Evolutionary conservation across 352 stramenopile genomes (phyloP).

Genomic region (Phytophthora nicotianae): DNA sequence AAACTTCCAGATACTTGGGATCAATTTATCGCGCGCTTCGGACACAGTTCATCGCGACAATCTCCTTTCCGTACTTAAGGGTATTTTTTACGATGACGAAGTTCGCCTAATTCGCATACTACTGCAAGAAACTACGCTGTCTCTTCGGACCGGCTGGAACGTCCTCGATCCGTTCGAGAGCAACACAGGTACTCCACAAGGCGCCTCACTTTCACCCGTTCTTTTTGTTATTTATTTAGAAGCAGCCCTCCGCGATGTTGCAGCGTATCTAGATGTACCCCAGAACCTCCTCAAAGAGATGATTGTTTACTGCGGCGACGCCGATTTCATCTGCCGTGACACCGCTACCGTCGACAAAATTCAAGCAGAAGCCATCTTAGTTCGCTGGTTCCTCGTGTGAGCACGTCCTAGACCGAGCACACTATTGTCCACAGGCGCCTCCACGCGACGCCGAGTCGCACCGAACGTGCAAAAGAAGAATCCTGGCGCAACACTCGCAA

Average conservation of each 20-base stretch:
- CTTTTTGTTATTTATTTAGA: conserved; percentile 20
- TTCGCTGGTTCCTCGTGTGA: conserved; percentile 11
- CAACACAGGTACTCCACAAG: conserved; percentile 11
- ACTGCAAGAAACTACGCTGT: neutral
- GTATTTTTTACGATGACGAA: conserved; percentile 7
- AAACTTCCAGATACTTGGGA: conserved; percentile 9
- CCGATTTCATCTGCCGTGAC: conserved; percentile 7
- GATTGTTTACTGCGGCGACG: conserved; percentile 6
- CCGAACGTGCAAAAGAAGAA: conserved; percentile 4
- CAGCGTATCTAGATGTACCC: conserved; percentile 4
- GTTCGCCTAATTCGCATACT: conserved; percentile 8
- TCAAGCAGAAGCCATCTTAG: conserved; percentile 1
- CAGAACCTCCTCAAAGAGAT: conserved; percentile 12
- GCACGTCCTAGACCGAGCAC: conserved; percentile 18
- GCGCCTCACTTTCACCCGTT: conserved; percentile 13
- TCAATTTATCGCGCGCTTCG: conserved; percentile 13
- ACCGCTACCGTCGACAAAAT: neutral
- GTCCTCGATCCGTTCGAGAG: conserved; percentile 14
- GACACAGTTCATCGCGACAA: conserved; percentile 16
- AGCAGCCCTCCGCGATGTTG: conserved; percentile 7
- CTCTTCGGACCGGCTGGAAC: neutral
- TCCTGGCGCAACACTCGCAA: conserved; percentile 14
- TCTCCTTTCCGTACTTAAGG: conserved; percentile 7
- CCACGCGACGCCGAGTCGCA: neutral
- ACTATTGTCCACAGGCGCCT: conserved; percentile 1